A percentile compares a stretch with the other conserved stretches of the same genome.
Evolutionary conservation across 352 stramenopile genomes (phyloP).

Genomic region (Blastocystis hominis): DNA sequence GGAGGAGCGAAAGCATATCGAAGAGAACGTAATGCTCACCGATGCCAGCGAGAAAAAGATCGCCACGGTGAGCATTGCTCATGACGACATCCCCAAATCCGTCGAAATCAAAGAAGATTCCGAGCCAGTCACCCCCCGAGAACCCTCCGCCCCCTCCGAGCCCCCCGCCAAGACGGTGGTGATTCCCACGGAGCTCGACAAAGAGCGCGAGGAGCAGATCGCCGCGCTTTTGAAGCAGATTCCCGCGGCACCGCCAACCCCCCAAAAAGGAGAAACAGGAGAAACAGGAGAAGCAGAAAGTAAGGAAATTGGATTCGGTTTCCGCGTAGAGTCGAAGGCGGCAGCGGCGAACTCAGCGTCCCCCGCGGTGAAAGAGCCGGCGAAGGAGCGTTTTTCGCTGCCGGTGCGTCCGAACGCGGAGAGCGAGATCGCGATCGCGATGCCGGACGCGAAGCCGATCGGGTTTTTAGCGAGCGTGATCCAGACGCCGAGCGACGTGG

Average conservation of each 20-base stretch:
- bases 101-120: background rate
- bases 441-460: background rate
- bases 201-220: slow-evolving; percentile 22
- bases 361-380: background rate
- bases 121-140: background rate
- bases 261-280: background rate
- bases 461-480: background rate
- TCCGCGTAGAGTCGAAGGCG: background rate
- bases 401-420: background rate
- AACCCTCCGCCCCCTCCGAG: background rate
- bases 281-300: slow-evolving; percentile 7
- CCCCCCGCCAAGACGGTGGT: background rate
- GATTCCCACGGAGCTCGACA: background rate
- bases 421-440: background rate
- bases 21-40: slow-evolving; percentile 48
- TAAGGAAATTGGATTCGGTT: background rate
- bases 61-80: background rate
- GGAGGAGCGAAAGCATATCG: slow-evolving; percentile 33
- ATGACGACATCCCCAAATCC: background rate
- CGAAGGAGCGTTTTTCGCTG: background rate
- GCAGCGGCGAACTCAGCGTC: background rate
- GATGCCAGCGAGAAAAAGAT: background rate
- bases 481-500: background rate
- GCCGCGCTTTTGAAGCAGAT: slow-evolving; percentile 8
- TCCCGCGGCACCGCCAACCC: background rate